Conservation (phyloP, 2,329 filamentous ascomycete genomes). For the Fusarium proliferatum region DNA sequence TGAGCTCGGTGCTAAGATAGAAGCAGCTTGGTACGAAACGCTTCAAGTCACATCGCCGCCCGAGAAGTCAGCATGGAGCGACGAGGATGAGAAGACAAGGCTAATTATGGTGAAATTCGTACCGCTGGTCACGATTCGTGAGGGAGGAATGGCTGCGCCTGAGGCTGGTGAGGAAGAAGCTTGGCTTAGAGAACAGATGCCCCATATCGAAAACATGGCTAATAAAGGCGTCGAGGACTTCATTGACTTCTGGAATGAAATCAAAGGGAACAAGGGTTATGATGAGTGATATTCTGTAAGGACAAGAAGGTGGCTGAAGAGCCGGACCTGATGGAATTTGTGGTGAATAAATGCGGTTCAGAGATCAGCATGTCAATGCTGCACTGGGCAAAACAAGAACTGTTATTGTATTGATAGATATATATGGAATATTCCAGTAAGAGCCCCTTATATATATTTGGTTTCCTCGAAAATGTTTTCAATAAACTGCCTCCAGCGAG, state of each 20-base stretch:
- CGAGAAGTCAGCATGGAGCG: background rate
- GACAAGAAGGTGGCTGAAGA: too few species aligned
- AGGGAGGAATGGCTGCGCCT: slow-evolving; percentile 34
- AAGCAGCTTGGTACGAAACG: slow-evolving; percentile 18
- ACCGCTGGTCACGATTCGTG: slow-evolving; percentile 31
- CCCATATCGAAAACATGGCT: slow-evolving; percentile 26
- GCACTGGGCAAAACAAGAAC: background rate
- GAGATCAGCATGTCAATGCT: background rate
- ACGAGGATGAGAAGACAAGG: slow-evolving; percentile 5
- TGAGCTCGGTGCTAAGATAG: slow-evolving; percentile 17
- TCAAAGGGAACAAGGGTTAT: background rate
- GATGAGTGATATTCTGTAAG: background rate
- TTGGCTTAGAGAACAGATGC: slow-evolving; percentile 26
- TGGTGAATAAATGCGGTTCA: background rate
- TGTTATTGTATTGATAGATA: background rate
- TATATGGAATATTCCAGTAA: too few species aligned
- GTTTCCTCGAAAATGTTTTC: too few species aligned
- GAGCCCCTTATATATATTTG: too few species aligned
- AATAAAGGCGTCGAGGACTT: slow-evolving; percentile 21
- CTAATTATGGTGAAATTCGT: slow-evolving; percentile 28
- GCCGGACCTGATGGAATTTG: too few species aligned
- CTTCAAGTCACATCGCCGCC: background rate
- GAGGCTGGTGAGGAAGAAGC: slow-evolving; percentile 30
- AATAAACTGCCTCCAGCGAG: too few species aligned
- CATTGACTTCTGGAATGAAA: background rate